Evolutionary conservation across 2,329 filamentous ascomycete species (phyloP), one percentile per base, ranked within the genome.

Genomic region (Aspergillus phoenicis): DNA sequence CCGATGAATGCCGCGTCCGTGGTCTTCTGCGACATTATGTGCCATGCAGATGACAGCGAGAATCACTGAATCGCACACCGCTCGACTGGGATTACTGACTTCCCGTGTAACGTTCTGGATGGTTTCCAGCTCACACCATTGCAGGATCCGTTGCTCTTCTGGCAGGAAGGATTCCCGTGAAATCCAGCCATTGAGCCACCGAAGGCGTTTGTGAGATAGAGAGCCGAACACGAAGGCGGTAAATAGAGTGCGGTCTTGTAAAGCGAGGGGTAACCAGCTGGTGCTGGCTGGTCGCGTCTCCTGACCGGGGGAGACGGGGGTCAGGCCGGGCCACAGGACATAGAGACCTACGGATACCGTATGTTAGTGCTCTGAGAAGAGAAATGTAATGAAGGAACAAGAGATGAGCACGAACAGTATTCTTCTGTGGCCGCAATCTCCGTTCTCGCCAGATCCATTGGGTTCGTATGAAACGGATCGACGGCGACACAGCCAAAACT

Each of bases 1-100:
- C 13, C 54, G 60, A 33, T 64, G 58, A 1, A 57, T 58, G 5
- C 60, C 58, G 6, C 58, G 47, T 33, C 64, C 58, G 10, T 61
- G 57, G 15, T 71, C 64, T 20, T 68, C 64, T 0, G 70, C 67
- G 36, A 71, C 68, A 62, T 74, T 70, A 66, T 73, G 68, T 33
- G 70, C 69, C 68, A 77, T 72, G 48, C 74, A 75, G 20, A 77
- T 68, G 0, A 78, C 74, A 24, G 72, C 73, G 5, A 77, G 63
- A 17, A 78, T 67, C 3, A 75, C 70, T 3, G 75, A 71, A 62
- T 78, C 75, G 28, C 71, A 71, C 7, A 70, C 62, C 5, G 70
- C 72, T 11, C 70, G 71, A n/a, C 60, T 58, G 1, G 71, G 71
- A 57, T 76, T 70, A 22, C 61, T 62, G 45, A 78, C 66, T 20